Base-by-base conservation (phyloP, 441 rosid genomes). In the Erodium chrysanthum region DNA sequence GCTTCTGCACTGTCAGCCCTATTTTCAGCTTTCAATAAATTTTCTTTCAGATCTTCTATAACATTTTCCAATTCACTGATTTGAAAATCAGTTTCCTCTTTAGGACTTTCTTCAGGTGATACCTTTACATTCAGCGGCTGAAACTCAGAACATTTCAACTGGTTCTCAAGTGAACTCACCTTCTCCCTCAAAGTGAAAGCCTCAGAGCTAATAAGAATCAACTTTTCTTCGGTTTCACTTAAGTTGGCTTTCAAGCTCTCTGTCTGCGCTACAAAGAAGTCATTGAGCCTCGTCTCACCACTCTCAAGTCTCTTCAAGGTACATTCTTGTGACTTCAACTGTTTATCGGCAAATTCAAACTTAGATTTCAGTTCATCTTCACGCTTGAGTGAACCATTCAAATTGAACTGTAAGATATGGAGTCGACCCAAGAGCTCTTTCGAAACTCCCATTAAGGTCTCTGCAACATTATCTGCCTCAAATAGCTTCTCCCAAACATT, bases 51-150 rank as follows among this genome's bases (percentile, higher is more conserved):
- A 82, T 84, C 85, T 75, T 88, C 88, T 5, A 94, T 94, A 73
- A 86, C 71, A 74, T 75, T 79, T 69, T 89, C 97, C 99, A 91
- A 89, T 75, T 94, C 97, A 66, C 71, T 65, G 70, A 91, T 87
- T n/a, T 44, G 50, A 11, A 44, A 44, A 44, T 11, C 50, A 14
- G 0, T 44, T 11, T 44, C 50, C 2, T 44, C 20, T 15, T 80
- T 75, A 48, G 67, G 76, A 67, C 67, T 72, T 75, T 68, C 80
- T 66, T 75, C 75, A 4, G 14, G 27, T 35, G 79, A 78, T 44
- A 71, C 66, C 65, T 79, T 75, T 37, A 11, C 66, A 25, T 68
- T 79, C 22, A 66, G 60, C 71, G 78, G 37, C 72, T 84, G 79
- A 67, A 68, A 25, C 75, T 68, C 88, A 27, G 74, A 74, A 70